Base-by-base conservation (phyloP, 108 stramenopile species). In the Skeletonema grethae region DNA sequence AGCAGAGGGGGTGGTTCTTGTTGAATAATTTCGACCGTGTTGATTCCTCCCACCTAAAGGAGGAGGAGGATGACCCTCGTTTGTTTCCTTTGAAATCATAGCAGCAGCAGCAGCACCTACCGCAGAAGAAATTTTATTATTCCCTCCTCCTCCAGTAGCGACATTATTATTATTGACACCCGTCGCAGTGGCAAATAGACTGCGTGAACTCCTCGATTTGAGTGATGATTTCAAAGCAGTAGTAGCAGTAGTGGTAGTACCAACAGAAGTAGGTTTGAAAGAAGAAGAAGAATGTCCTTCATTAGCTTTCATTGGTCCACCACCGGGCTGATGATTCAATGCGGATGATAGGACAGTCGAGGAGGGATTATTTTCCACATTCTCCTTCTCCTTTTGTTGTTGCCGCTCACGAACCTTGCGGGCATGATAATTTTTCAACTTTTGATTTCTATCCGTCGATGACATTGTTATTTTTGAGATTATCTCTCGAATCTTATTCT, bases 391-490 rank as follows among this genome's bases (percentile, higher is more conserved):
- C 32, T 46, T 30, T 6, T 43, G 46, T 9, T 36, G 12, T 35
- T 63, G 61, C 28, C 62, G 35, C 20, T 32, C 34, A 24, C 24
- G 62, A 34, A 68, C 67, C 35, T 68, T 68, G 56, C 67, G 67
- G n/a, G 62, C 62, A 22, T 63, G 62, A 63, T 63, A 63, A 63
- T 63, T 63, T 36, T 38, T 35, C 35, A 63, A 20, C 18, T 63
- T 35, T 36, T 38, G 38, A 38, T 63, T 35, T 16, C 62, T 18
- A 63, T 63, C 38, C 20, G 20, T 39, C 6, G 20, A 22, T 24
- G 34, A 18, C 20, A 62, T 62, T 59, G n/a, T 31, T 32, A 0
- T 31, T 15, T 15, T 15, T 43, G 2, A 3, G 4, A 1, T 4
- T 4, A 1, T 15, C 41, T 43, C 2, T 43, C 3, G 39, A 15